phyloP scores from a whole-genome alignment of 202 grass and related monocot genomes.

The Zizania palustris region DNA sequence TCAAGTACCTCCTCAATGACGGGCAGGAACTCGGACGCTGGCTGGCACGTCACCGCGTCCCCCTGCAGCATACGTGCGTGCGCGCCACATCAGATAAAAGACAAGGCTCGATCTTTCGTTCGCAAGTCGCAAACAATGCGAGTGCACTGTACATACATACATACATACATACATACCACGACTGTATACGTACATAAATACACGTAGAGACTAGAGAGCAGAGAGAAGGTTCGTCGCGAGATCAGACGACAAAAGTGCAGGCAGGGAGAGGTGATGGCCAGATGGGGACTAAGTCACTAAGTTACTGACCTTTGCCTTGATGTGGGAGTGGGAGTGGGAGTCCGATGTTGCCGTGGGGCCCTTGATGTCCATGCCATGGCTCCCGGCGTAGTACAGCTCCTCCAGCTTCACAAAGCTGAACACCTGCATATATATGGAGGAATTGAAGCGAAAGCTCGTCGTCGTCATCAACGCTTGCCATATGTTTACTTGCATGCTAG shows the following conservation, averaged over 20 bases:
- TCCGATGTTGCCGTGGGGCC: constrained; percentile 44
- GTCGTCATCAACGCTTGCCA: no score
- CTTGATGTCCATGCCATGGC: constrained; percentile 97
- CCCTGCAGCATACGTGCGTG: constrained; percentile 18
- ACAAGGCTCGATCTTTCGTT: neutral
- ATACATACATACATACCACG: neutral
- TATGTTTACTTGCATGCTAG: no score
- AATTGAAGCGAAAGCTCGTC: no score
- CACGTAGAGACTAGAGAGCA: neutral
- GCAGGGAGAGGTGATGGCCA: no score
- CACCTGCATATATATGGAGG: constrained; percentile 29
- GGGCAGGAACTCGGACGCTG: constrained; percentile 58
- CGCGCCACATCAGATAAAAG: neutral
- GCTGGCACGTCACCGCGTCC: constrained; percentile 51
- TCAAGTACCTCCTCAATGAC: constrained; percentile 51
- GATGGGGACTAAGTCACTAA: no score
- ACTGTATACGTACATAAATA: neutral
- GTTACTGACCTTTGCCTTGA: constrained; percentile 47
- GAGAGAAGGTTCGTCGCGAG: neutral
- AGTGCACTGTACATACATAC: neutral
- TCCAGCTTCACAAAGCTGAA: constrained; percentile 55
- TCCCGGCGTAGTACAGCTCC: constrained; percentile 92
- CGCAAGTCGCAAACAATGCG: neutral
- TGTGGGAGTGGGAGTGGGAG: constrained; percentile 48
- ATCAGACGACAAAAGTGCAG: no score